Evolutionary conservation across 2,329 filamentous ascomycete species (phyloP).

Genomic region (Cercospora beticola): DNA sequence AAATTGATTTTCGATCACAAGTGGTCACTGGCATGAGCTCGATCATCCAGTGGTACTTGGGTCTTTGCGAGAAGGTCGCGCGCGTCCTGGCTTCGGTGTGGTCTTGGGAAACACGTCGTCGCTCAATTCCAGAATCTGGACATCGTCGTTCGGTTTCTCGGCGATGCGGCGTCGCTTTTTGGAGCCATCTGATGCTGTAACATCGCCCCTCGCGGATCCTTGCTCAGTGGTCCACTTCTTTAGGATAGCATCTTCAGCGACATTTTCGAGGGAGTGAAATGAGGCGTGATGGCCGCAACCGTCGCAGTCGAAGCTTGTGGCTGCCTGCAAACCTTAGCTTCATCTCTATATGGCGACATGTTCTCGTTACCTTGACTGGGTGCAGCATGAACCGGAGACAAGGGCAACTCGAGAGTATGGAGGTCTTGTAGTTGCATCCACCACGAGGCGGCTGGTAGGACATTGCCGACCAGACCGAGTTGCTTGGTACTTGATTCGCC

Average conservation of each 20-base stretch:
- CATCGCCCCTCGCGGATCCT: conserved; percentile 22
- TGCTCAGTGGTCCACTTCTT: conserved; percentile 47
- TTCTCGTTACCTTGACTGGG: conserved; percentile 36
- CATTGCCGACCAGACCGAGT: conserved; percentile 54
- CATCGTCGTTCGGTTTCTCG: conserved; percentile 18
- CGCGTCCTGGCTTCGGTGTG: not conserved
- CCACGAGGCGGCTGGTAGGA: conserved; percentile 53
- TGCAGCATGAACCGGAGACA: conserved; percentile 59
- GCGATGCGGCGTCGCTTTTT: conserved; percentile 32
- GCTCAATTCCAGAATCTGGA: conserved; percentile 23
- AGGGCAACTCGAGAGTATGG: conserved; percentile 50
- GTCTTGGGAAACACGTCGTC: conserved; percentile 12
- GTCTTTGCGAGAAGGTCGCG: not conserved
- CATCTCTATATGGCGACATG: not conserved
- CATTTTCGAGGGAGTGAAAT: conserved; percentile 55
- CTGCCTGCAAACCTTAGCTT: conserved; percentile 35
- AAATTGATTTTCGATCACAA: not conserved
- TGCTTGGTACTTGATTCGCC: conserved; percentile 34
- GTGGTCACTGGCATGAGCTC: not conserved
- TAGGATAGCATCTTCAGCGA: conserved; percentile 49
- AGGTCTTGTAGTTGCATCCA: conserved; percentile 51
- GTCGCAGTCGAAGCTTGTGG: conserved; percentile 56
- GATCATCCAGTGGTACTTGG: not conserved
- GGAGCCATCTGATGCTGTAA: conserved; percentile 19
- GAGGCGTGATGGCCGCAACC: conserved; percentile 57